Conservation (phyloP, 1,284 basidiomycete species). For the Fomitopsis schrenkii region DNA sequence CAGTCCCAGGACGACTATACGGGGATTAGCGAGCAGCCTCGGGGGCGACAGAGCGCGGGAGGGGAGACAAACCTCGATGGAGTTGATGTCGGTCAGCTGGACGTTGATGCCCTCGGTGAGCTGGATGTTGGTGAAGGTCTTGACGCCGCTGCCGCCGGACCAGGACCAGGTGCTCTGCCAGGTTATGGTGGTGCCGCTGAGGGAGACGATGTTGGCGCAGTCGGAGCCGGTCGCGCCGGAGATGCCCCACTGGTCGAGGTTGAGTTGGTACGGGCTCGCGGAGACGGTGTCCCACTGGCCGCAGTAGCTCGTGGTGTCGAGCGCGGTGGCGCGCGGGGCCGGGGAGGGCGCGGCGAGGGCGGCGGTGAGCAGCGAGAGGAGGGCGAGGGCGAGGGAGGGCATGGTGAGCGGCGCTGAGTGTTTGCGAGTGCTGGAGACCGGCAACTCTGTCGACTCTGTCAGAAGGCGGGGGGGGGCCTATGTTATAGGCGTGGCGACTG, state of each 20-base stretch:
- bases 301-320: slow-evolving; percentile 32
- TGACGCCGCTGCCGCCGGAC: slow-evolving; percentile 48
- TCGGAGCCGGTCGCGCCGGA: slow-evolving; percentile 45
- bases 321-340: slow-evolving; percentile 8
- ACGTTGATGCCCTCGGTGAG: slow-evolving; percentile 48
- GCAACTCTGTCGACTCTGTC: background rate
- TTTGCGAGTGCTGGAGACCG: background rate
- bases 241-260: slow-evolving; percentile 51
- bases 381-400: slow-evolving; percentile 4
- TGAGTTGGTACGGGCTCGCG: slow-evolving; percentile 43
- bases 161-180: slow-evolving; percentile 58
- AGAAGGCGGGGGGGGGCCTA: background rate
- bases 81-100: slow-evolving; percentile 48
- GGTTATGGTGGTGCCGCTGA: slow-evolving; percentile 40
- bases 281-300: slow-evolving; percentile 50
- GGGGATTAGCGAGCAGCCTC: background rate
- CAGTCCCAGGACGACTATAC: slow-evolving; percentile 42
- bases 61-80: slow-evolving; percentile 45
- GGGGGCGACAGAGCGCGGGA: slow-evolving; percentile 11
- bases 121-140: slow-evolving; percentile 59
- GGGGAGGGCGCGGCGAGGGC: slow-evolving; percentile 3
- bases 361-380: slow-evolving; percentile 9
- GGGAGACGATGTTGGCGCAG: slow-evolving; percentile 46
- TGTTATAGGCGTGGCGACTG: background rate
- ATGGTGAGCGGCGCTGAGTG: background rate